Percentiles rank a stretch among this genome's conserved stretches.
phyloP scores from a whole-genome alignment of 2,329 filamentous ascomycete genomes.

The Xenoacremonium recifei region DNA sequence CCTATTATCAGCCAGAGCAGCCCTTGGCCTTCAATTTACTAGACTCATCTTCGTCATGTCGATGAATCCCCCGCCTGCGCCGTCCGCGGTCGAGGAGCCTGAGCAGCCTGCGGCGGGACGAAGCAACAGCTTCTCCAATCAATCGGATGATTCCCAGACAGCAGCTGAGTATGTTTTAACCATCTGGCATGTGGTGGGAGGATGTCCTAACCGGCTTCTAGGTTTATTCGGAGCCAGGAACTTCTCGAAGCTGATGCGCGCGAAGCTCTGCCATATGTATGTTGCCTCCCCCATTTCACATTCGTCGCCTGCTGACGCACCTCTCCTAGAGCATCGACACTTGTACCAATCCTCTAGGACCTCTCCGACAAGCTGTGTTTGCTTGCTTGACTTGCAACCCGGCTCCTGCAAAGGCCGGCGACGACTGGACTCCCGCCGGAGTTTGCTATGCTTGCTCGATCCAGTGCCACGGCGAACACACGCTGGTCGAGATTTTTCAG shows the following conservation, averaged over 20 bases:
- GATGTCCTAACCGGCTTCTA: conserved; percentile 34
- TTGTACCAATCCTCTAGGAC: conserved; percentile 87
- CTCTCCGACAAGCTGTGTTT: conserved; percentile 84
- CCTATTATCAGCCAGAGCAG: too few relatives aligned
- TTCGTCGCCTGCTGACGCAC: conserved; percentile 16
- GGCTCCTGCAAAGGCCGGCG: conserved; percentile 60
- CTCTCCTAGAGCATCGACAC: conserved; percentile 83
- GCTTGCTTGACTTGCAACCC: conserved; percentile 94
- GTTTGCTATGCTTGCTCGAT: conserved; percentile 97
- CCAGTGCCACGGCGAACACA: conserved; percentile 93
- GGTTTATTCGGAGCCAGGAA: conserved; percentile 86
- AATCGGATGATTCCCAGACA: conserved; percentile 66
- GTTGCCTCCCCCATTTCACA: conserved; percentile 25
- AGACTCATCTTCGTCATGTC: conserved; percentile 28
- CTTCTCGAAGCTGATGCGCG: conserved; percentile 91
- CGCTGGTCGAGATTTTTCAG: conserved; percentile 89
- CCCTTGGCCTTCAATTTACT: too few relatives aligned
- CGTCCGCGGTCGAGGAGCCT: conserved; percentile 19
- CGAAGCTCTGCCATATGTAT: conserved; percentile 88
- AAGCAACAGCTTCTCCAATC: conserved; percentile 58
- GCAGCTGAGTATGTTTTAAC: conserved; percentile 66
- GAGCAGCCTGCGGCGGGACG: conserved; percentile 34
- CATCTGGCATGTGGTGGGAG: too few relatives aligned
- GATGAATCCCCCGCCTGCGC: conserved; percentile 36
- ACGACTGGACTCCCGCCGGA: conserved; percentile 61